Conservation (phyloP, 2,329 filamentous ascomycete species). For the Pseudodiploospora longispora region DNA sequence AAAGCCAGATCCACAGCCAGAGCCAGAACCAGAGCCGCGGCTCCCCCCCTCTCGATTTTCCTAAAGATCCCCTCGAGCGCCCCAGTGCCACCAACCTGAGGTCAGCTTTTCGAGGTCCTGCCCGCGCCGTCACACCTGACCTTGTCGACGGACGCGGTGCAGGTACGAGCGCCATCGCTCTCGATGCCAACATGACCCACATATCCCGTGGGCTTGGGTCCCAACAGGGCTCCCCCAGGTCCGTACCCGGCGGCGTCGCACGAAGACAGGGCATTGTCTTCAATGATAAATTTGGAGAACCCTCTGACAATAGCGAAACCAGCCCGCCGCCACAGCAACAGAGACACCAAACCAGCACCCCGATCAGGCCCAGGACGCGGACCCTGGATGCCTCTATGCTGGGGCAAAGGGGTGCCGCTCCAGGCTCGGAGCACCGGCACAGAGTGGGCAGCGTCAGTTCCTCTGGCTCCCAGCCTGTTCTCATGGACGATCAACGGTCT, state of each 20-base stretch:
- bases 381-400: conserved; percentile 50
- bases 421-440: conserved; percentile 45
- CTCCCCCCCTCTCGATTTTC: conserved; percentile 18
- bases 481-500: conserved; percentile 37
- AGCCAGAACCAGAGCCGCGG: conserved; percentile 6
- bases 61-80: conserved; percentile 25
- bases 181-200: conserved; percentile 14
- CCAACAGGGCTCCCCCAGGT: conserved; percentile 25
- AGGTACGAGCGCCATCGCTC: conserved; percentile 14
- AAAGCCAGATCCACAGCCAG: conserved; percentile 7
- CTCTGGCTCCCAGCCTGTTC: conserved; percentile 44
- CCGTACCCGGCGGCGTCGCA: conserved; percentile 27
- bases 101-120: conserved; percentile 24
- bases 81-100: conserved; percentile 26
- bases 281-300: conserved; percentile 43
- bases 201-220: conserved; percentile 17
- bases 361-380: conserved; percentile 45
- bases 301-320: conserved; percentile 1
- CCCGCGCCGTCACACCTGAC: conserved; percentile 60
- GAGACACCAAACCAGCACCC: conserved; percentile 23
- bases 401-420: conserved; percentile 32
- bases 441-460: conserved; percentile 66
- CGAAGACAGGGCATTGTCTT: conserved; percentile 55
- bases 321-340: conserved; percentile 24
- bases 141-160: conserved; percentile 27